Evolutionary conservation across 148 eudicot species (phyloP).

Genomic region (Camellia granthamiana): DNA sequence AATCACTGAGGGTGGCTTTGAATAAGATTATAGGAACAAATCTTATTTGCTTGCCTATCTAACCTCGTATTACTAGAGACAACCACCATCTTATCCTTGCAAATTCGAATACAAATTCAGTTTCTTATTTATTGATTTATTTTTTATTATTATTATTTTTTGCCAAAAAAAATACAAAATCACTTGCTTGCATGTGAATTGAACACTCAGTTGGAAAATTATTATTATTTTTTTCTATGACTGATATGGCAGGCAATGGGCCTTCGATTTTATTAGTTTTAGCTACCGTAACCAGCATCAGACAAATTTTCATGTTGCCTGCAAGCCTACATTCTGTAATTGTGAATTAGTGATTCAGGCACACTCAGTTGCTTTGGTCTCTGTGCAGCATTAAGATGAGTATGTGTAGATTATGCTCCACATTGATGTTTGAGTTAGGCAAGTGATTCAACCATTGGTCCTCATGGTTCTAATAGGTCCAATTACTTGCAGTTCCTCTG

Average conservation of each 20-base stretch:
- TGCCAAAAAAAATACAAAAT: too few relatives aligned
- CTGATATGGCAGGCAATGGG: background rate
- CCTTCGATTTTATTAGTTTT: background rate
- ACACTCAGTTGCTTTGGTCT: background rate
- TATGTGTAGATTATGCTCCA: background rate
- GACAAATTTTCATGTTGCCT: background rate
- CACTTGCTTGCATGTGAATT: too few relatives aligned
- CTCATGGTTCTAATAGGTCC: background rate
- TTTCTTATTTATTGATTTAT: too few relatives aligned
- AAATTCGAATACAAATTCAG: background rate
- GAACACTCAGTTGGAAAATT: background rate
- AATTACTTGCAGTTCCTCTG: background rate
- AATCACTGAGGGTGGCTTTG: too few relatives aligned
- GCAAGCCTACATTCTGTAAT: background rate
- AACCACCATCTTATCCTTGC: background rate
- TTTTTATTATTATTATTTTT: too few relatives aligned
- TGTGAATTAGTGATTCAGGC: background rate
- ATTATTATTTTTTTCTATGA: background rate
- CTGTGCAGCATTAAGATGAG: background rate
- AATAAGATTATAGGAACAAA: slow-evolving; percentile 1
- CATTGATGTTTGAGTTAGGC: background rate
- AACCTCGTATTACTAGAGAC: background rate
- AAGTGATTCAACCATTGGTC: background rate
- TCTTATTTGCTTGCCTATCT: background rate
- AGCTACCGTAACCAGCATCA: background rate